These are phyloP conservation scores for Tuber borchii DNA, from an alignment of 495 filamentous ascomycete genomes.

Conservation along the genomic window DNA sequence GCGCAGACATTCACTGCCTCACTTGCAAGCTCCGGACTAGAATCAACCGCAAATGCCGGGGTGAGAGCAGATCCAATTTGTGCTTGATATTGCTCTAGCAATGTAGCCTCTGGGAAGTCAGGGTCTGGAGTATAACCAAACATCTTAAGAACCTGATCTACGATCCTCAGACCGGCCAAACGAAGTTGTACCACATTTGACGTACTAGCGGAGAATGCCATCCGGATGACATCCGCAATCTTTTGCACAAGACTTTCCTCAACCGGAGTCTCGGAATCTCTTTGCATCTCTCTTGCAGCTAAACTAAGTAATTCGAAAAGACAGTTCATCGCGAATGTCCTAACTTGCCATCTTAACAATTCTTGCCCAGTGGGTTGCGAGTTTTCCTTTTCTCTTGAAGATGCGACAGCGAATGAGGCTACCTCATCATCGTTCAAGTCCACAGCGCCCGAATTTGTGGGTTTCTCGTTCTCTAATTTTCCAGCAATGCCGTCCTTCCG, in stretches of 20 bases:
- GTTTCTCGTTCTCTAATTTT: slow-evolving; percentile 47
- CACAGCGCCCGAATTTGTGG: slow-evolving; percentile 48
- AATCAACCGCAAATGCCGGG: slow-evolving; percentile 91
- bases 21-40: slow-evolving; percentile 87
- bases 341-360: slow-evolving; percentile 88
- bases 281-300: slow-evolving; percentile 73
- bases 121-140: slow-evolving; percentile 95
- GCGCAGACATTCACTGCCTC: slow-evolving; percentile 98
- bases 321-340: slow-evolving; percentile 87
- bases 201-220: slow-evolving; percentile 96
- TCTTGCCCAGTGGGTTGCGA: slow-evolving; percentile 68
- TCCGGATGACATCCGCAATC: slow-evolving; percentile 87
- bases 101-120: slow-evolving; percentile 87
- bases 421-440: slow-evolving; percentile 95
- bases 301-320: slow-evolving; percentile 75
- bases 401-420: slow-evolving; percentile 77
- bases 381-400: slow-evolving; percentile 57
- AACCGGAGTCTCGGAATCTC: slow-evolving; percentile 40
- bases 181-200: slow-evolving; percentile 83
- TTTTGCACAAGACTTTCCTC: slow-evolving; percentile 45
- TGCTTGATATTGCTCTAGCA: slow-evolving; percentile 96
- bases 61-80: slow-evolving; percentile 96
- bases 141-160: slow-evolving; percentile 87
- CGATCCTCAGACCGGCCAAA: slow-evolving; percentile 82
- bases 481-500: slow-evolving; percentile 46